Base-by-base conservation (phyloP, 805 yeast species). In the Teunomyces barrocoloradensis region DNA sequence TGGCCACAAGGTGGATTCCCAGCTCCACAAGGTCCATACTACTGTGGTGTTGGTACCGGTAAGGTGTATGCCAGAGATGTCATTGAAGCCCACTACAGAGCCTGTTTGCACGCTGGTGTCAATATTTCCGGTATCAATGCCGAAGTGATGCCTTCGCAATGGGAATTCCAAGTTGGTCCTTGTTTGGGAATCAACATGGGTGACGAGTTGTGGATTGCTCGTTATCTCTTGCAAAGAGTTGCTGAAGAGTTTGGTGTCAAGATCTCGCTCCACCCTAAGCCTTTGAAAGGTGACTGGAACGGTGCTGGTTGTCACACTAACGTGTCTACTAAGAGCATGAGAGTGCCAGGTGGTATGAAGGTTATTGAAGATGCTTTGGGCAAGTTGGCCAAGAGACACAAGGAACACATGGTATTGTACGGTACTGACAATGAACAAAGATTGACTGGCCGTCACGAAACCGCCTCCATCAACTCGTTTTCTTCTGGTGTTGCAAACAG, bases 1-100 rank as follows among this genome's bases (percentile, higher is more conserved):
- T 94, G 99, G 99, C 99, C 99, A 73, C 85, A 88, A 79, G 97
- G 97, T 62, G 99, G 98, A 54, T 94, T 81, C 95, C 99, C 99
- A 69, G 98, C 96, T 60, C 98, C 99, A 56, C 99, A 94, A 78
- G 99, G 99, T 58, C 99, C 99, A 53, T 94, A 94, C 87, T 94
- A 94, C 85, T 94, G 99, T 81, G 99, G 98, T 84, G 99, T 94
- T 57, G 99, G 99, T 76, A 81, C 97, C 63, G 97, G 97, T 67
- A 91, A 89, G 78, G 99, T 92, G 55, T 89, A 85, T 71, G 96
- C 97, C 65, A 84, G 99, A 78, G 99, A 94, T 69, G 90, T 92
- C 48, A 90, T 94, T 61, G 99, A 92, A 80, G 98, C 99, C 50
- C 99, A 92, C 79, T 94, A 94, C 87, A 85, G 94, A 72, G 99